phyloP scores from a whole-genome alignment of 2,329 filamentous ascomycete species.

The Paecilomyces formosus region DNA sequence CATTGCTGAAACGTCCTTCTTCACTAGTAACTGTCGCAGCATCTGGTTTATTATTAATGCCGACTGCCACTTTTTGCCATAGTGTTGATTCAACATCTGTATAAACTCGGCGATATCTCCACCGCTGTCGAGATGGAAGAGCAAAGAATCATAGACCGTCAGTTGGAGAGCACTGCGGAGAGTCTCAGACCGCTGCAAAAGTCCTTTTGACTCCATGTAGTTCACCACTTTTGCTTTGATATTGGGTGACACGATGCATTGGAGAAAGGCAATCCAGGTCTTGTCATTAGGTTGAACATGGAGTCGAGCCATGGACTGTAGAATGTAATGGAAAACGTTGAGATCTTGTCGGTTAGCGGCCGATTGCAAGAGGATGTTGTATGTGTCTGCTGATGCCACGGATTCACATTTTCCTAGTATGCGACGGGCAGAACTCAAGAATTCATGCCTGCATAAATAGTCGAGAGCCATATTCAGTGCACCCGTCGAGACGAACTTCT shows the following conservation, averaged over 20 bases:
- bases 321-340: conserved; percentile 28
- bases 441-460: conserved; percentile 28
- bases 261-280: conserved; percentile 37
- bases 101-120: conserved; percentile 30
- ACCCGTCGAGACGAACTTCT: conserved; percentile 27
- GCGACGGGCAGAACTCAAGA: conserved; percentile 19
- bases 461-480: conserved; percentile 34
- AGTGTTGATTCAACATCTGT: conserved; percentile 25
- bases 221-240: conserved; percentile 22
- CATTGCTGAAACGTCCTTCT: conserved; percentile 17
- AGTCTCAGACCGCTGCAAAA: conserved; percentile 16
- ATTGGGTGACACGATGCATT: conserved; percentile 17
- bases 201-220: conserved; percentile 24
- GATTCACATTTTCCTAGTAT: conserved; percentile 30
- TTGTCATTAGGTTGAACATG: conserved; percentile 31
- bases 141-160: conserved; percentile 26
- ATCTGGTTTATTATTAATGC: conserved; percentile 29
- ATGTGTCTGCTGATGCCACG: conserved; percentile 32
- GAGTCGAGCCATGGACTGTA: conserved; percentile 31
- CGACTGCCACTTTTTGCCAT: conserved; percentile 31
- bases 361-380: conserved; percentile 37
- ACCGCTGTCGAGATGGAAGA: conserved; percentile 24
- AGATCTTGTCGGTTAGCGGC: conserved; percentile 32
- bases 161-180: conserved; percentile 19
- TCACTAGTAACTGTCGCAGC: conserved; percentile 22